Evolutionary conservation across 179 eudicot species (phyloP), one percentile per base, ranked within the genome.

Genomic region (Amaranthus tricolor): DNA sequence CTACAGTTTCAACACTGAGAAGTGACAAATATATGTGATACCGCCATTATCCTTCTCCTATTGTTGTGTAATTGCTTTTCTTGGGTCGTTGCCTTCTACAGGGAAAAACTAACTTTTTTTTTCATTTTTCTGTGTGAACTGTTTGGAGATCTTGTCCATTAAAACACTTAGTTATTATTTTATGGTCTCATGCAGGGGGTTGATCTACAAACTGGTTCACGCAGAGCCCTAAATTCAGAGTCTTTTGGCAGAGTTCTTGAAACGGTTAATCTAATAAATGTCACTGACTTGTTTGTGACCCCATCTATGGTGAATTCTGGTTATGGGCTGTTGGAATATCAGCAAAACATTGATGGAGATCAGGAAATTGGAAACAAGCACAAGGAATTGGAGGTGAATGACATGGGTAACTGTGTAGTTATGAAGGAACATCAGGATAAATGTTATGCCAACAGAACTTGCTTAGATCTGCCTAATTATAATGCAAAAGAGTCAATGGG

Each of bases 171-270:
- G 21, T 66, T 59, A 12, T 7, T 77, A 2, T 72, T 19, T 61
- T 3, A 19, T 75, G 59, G 44, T 60, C 20, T 61, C 12, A 9
- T 82, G 59, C 88, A 88, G 92, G 82, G 63, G 65, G 59, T 74
- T 59, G 63, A 77, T 75, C 69, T 73, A 47, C 53, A 24, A 17
- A 75, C 66, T 72, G 72, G 76, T 72, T 50, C 62, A 48, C 56
- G 44, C 62, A 62, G 70, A 53, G 52, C 60, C 47, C 66, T 69
- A 21, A 72, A 73, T 55, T 72, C 71, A 21, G 60, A 61, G 40
- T 47, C 79, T 47, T 48, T 45, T 71, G 76, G 51, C 49, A 16
- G 55, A 21, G 73, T 82, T 76, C 43, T 45, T 71, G 47, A 51
- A 21, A 70, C 51, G 57, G 66, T 71, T 71, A 69, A 74, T 48